Conservation (phyloP, 306 rosid genomes). For the Elaeagnus macrophylla region DNA sequence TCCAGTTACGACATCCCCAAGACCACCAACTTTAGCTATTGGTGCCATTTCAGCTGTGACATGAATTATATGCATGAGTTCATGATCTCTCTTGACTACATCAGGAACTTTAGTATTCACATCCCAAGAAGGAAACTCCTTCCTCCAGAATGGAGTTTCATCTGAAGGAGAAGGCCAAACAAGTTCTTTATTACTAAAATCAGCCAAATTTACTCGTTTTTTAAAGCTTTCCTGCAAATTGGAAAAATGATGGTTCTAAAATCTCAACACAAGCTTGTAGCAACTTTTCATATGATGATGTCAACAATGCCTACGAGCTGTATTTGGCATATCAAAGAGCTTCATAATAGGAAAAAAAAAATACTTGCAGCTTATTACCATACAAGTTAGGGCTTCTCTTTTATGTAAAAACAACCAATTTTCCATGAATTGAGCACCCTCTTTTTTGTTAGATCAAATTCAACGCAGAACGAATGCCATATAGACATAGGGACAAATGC, state of each 20-base stretch:
- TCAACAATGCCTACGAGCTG: neutral
- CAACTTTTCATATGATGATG: neutral
- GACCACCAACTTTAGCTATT: slow-evolving; percentile 37
- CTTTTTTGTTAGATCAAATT: neutral
- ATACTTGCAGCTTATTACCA: neutral
- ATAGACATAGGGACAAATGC: neutral
- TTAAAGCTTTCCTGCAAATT: slow-evolving; percentile 7
- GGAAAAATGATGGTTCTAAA: neutral
- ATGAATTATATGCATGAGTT: slow-evolving; percentile 26
- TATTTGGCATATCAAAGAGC: neutral
- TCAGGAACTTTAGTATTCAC: slow-evolving; percentile 1
- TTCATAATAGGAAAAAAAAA: no score
- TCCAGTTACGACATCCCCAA: slow-evolving; percentile 37
- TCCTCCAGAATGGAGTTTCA: slow-evolving; percentile 30
- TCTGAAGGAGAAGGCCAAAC: slow-evolving; percentile 36
- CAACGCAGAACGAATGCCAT: neutral
- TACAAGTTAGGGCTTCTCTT: neutral
- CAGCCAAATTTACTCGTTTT: slow-evolving; percentile 3
- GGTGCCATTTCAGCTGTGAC: slow-evolving; percentile 39
- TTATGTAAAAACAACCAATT: neutral
- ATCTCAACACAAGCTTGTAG: neutral
- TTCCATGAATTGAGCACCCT: neutral
- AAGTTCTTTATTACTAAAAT: slow-evolving; percentile 8
- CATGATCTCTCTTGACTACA: slow-evolving; percentile 14
- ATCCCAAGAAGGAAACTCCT: slow-evolving; percentile 18